Conservation (phyloP, 2,329 filamentous ascomycete genomes). For the Venturia nashicola region DNA sequence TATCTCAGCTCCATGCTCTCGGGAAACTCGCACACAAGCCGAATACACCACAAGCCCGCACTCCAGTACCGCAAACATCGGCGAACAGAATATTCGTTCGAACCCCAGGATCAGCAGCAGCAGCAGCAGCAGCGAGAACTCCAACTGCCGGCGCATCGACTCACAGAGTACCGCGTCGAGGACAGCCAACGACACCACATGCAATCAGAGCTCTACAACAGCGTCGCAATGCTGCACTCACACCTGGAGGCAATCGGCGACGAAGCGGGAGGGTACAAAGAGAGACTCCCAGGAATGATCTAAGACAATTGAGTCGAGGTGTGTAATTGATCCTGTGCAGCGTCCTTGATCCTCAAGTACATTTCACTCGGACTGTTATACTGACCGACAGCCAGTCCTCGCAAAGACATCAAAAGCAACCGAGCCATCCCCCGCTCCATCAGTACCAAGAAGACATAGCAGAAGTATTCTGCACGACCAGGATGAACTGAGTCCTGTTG, state of each 20-base stretch:
- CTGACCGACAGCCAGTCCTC: conserved; percentile 26
- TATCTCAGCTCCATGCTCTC: conserved; percentile 3
- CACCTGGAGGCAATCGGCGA: conserved; percentile 35
- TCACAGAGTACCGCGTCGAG: conserved; percentile 10
- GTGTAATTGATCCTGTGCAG: neutral
- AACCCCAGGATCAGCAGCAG: conserved; percentile 6
- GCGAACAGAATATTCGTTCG: neutral
- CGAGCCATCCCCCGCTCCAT: conserved; percentile 33
- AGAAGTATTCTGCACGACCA: conserved; percentile 27
- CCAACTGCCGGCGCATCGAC: neutral
- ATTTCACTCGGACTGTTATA: neutral
- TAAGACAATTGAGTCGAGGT: conserved; percentile 38
- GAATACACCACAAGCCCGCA: conserved; percentile 5
- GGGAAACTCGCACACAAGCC: conserved; percentile 1
- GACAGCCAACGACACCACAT: conserved; percentile 39
- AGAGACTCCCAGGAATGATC: conserved; percentile 43
- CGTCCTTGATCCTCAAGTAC: neutral
- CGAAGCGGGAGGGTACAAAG: conserved; percentile 36
- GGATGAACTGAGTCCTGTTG: conserved; percentile 32
- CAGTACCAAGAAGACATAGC: conserved; percentile 12
- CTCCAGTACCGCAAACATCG: conserved; percentile 1
- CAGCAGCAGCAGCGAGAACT: neutral
- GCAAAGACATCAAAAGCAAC: conserved; percentile 35
- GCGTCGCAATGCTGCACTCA: conserved; percentile 36
- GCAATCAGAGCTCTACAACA: conserved; percentile 42